These are phyloP conservation scores for Boletus speciosus DNA, from an alignment of 768 basidiomycete species.

Conservation along the genomic window DNA sequence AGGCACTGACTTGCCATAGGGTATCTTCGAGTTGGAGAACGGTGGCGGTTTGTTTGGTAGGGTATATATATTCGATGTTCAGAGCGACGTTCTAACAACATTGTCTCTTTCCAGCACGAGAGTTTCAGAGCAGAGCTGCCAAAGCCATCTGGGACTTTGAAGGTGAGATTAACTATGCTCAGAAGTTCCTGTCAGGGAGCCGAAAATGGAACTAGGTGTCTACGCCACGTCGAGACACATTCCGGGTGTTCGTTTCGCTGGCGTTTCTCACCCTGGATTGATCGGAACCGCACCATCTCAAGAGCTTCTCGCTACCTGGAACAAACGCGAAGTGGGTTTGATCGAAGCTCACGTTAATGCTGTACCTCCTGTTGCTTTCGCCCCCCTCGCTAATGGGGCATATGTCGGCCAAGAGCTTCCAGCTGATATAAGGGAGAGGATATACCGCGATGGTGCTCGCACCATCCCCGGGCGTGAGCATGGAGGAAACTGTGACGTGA, in stretches of 20 bases:
- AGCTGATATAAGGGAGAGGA: constrained; percentile 45
- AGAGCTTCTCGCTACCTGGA: constrained; percentile 73
- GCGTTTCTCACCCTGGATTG: constrained; percentile 72
- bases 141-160: constrained; percentile 84
- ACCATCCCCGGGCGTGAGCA: constrained; percentile 78
- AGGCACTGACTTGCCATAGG: constrained; percentile 35
- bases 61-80: not conserved
- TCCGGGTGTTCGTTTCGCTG: constrained; percentile 76
- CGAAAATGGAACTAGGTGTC: constrained; percentile 40
- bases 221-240: constrained; percentile 75
- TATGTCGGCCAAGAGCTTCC: constrained; percentile 68
- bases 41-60: constrained; percentile 69
- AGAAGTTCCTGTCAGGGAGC: not conserved
- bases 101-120: constrained; percentile 40
- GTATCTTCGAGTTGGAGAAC: constrained; percentile 71
- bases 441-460: constrained; percentile 64
- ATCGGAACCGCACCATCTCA: constrained; percentile 75
- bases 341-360: constrained; percentile 50
- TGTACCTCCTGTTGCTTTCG: constrained; percentile 64
- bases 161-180: constrained; percentile 33
- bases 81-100: not conserved
- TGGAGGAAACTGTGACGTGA: constrained; percentile 74
- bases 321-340: constrained; percentile 62
- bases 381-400: constrained; percentile 55
- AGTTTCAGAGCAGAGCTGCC: constrained; percentile 66